These are phyloP conservation scores for Diaporthe sp. DNA, from an alignment of 2,329 filamentous ascomycete species.

Conservation along the genomic window DNA sequence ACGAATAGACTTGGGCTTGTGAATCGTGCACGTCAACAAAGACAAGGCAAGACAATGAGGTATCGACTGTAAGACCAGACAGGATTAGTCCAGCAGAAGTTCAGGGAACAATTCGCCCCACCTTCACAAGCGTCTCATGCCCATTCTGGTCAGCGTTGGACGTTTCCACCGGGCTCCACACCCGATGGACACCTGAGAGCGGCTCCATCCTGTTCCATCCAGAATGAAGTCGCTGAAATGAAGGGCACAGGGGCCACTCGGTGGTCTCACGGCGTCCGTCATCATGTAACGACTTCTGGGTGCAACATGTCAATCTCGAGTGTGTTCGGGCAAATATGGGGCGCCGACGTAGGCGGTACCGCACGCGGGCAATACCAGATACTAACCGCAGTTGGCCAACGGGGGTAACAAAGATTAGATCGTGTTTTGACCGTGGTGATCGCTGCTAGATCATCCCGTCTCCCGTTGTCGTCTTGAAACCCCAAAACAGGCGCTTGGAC, in stretches of 20 bases:
- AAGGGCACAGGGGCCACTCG: constrained; percentile 29
- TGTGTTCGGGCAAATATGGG: constrained; percentile 31
- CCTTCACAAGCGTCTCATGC: constrained; percentile 29
- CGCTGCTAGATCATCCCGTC: constrained; percentile 30
- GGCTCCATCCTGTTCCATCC: not conserved
- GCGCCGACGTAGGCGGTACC: constrained; percentile 12
- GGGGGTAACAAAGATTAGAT: constrained; percentile 30
- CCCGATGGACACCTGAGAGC: not conserved
- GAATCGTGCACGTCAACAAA: constrained; percentile 13
- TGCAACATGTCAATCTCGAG: constrained; percentile 30
- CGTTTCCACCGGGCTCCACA: constrained; percentile 8
- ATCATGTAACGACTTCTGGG: constrained; percentile 36
- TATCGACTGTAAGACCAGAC: not conserved
- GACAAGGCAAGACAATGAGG: not conserved
- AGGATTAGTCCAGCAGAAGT: not conserved
- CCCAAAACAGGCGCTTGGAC: constrained; percentile 17
- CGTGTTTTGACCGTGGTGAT: constrained; percentile 29
- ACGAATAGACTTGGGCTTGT: not conserved
- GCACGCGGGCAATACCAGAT: constrained; percentile 3
- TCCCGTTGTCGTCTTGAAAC: constrained; percentile 27
- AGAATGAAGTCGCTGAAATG: constrained; percentile 25
- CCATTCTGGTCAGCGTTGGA: constrained; percentile 29
- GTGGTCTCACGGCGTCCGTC: constrained; percentile 38
- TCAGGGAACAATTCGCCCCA: constrained; percentile 27
- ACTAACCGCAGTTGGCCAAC: constrained; percentile 12